These are phyloP conservation scores for Aspergillus hiratsukae DNA, from an alignment of 2,329 filamentous ascomycete genomes.

Conservation along the genomic window DNA sequence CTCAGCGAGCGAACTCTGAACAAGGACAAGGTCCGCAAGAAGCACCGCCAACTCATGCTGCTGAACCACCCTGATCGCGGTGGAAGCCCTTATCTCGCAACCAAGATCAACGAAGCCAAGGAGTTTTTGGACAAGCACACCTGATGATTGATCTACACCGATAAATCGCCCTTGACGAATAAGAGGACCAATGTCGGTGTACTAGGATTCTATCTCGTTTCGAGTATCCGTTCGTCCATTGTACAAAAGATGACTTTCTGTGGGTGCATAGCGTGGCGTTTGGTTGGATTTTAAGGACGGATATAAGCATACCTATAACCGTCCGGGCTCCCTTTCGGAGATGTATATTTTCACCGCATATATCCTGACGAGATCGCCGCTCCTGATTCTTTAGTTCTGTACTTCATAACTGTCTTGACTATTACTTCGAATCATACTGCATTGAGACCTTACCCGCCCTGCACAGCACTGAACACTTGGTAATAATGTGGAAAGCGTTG, in stretches of 20 bases:
- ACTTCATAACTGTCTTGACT: conserved; percentile 14
- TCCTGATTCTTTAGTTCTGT: conserved; percentile 38
- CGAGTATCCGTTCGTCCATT: conserved; percentile 1
- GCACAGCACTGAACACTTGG: background rate
- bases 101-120: conserved; percentile 98
- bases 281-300: conserved; percentile 26
- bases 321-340: conserved; percentile 36
- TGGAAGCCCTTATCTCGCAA: conserved; percentile 91
- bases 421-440: background rate
- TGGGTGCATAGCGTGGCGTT: conserved; percentile 42
- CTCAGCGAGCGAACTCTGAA: conserved; percentile 76
- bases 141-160: conserved; percentile 11
- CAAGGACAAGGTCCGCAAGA: conserved; percentile 92
- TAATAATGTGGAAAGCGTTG: background rate
- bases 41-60: conserved; percentile 92
- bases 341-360: conserved; percentile 63
- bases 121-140: conserved; percentile 80
- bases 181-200: background rate
- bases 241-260: conserved; percentile 25
- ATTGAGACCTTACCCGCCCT: background rate
- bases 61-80: conserved; percentile 97
- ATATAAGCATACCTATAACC: conserved; percentile 6
- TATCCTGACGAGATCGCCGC: conserved; percentile 60
- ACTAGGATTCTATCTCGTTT: background rate
- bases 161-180: background rate